Evolutionary conservation across 441 rosid species (phyloP).

Genomic region (Melastoma candidum): DNA sequence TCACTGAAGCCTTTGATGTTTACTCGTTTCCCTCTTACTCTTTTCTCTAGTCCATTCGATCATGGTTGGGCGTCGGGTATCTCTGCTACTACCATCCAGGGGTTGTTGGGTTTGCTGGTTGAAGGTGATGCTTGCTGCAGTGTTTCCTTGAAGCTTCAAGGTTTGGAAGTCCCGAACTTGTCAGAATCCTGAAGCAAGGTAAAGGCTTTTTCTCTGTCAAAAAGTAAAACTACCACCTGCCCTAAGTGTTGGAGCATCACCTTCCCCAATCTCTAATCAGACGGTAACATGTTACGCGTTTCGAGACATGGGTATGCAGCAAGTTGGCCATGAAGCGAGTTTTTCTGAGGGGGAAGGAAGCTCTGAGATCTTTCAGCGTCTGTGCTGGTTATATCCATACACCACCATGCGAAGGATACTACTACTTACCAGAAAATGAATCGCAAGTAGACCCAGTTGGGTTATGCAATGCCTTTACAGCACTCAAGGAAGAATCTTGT

Average conservation of each 20-base stretch:
- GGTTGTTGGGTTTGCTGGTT: conserved; percentile 76
- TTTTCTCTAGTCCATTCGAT: conserved; percentile 84
- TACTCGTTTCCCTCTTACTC: conserved; percentile 89
- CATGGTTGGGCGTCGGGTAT: conserved; percentile 97
- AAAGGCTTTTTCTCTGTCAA: conserved; percentile 6
- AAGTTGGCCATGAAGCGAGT: too few relatives aligned
- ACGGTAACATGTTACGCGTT: too few relatives aligned
- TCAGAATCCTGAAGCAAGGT: conserved; percentile 83
- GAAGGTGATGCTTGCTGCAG: conserved; percentile 96
- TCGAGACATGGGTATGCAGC: too few relatives aligned
- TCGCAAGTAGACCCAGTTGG: too few relatives aligned
- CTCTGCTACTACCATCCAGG: conserved; percentile 78
- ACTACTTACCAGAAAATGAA: too few relatives aligned
- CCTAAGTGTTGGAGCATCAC: conserved; percentile 50
- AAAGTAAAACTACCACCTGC: too few relatives aligned
- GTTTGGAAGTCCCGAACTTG: conserved; percentile 95
- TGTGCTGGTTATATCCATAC: too few relatives aligned
- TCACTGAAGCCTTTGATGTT: conserved; percentile 94
- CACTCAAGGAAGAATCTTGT: too few relatives aligned
- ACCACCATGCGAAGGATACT: too few relatives aligned
- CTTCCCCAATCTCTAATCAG: conserved; percentile 8
- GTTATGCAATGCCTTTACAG: too few relatives aligned
- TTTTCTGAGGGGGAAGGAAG: too few relatives aligned
- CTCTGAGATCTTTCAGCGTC: too few relatives aligned
- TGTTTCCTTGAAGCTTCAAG: conserved; percentile 98